Evolutionary conservation across 2,329 filamentous ascomycete species (phyloP).

Genomic region (Ceratocystiopsis sp.): DNA sequence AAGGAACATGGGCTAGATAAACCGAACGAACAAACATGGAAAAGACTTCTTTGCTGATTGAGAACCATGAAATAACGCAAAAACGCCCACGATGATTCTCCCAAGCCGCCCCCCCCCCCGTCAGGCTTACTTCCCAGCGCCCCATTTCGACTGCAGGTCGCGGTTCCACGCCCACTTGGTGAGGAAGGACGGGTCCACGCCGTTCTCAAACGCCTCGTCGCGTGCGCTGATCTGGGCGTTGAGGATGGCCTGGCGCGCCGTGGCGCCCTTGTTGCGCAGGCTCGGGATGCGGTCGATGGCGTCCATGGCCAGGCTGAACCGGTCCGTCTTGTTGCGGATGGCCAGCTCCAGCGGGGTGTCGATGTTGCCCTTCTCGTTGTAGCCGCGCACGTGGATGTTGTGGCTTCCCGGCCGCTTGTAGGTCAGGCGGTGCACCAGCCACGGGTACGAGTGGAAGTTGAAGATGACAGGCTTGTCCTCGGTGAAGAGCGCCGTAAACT

Average conservation of each 20-base stretch:
- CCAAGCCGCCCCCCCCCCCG: not conserved
- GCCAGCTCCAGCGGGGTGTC: conserved; percentile 66
- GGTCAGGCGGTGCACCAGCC: conserved; percentile 59
- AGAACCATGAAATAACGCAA: too few species aligned
- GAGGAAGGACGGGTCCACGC: conserved; percentile 50
- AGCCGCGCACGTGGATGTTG: conserved; percentile 59
- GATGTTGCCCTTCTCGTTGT: conserved; percentile 72
- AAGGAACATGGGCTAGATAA: too few species aligned
- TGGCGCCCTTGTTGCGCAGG: conserved; percentile 45
- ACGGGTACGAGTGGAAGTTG: conserved; percentile 75
- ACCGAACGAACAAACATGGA: too few species aligned
- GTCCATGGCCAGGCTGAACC: conserved; percentile 60
- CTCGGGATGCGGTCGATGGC: conserved; percentile 51
- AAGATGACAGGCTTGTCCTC: conserved; percentile 57
- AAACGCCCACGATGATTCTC: too few species aligned
- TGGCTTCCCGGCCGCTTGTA: conserved; percentile 55
- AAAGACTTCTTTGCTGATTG: too few species aligned
- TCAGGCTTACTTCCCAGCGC: too few species aligned
- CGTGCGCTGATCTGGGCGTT: conserved; percentile 47
- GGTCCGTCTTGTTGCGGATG: conserved; percentile 60
- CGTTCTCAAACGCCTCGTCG: conserved; percentile 50
- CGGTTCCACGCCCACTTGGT: conserved; percentile 45
- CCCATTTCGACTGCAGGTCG: too few species aligned
- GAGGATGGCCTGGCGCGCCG: conserved; percentile 45
- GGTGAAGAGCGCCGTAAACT: conserved; percentile 57